A percentile compares a stretch with the other conserved stretches of the same genome.
Conservation (phyloP, 345 rosid genomes). For the Triadica sebifera region DNA sequence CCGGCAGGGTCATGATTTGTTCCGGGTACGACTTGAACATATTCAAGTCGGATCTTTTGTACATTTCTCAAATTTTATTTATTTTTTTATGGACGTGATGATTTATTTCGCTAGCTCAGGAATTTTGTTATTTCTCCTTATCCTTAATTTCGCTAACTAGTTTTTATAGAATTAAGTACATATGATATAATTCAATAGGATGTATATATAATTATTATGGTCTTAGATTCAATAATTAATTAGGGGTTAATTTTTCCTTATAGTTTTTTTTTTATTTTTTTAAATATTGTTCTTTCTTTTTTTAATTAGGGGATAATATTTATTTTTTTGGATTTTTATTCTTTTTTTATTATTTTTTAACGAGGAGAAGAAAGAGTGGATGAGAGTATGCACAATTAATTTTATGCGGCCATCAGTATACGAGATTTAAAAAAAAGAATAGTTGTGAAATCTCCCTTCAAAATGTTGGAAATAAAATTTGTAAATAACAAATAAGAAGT, state of each 20-base stretch:
- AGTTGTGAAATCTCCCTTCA: too few relatives aligned
- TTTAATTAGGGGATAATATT: too few relatives aligned
- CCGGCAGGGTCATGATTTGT: conserved; percentile 55
- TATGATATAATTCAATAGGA: neutral
- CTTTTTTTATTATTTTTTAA: too few relatives aligned
- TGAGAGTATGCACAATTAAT: too few relatives aligned
- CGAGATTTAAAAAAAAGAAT: too few relatives aligned
- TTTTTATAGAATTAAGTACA: neutral
- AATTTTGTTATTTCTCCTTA: neutral
- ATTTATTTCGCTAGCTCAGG: conserved; percentile 8
- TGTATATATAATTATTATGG: neutral
- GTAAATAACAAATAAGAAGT: too few relatives aligned
- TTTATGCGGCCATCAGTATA: too few relatives aligned
- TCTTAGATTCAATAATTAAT: neutral
- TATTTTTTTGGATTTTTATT: too few relatives aligned
- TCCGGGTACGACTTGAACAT: neutral
- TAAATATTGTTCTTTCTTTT: too few relatives aligned
- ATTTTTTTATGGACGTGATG: conserved; percentile 24
- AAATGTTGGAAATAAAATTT: too few relatives aligned
- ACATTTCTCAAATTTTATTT: conserved; percentile 45
- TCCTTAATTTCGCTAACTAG: neutral
- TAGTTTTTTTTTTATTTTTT: too few relatives aligned
- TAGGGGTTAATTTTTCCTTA: neutral
- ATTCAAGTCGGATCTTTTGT: conserved; percentile 28
- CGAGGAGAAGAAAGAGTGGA: too few relatives aligned